Percentiles rank a stretch among this genome's conserved stretches.
These are phyloP conservation scores for Dalbergia oliveri DNA, from an alignment of 306 rosid genomes.

Conservation along the genomic window DNA sequence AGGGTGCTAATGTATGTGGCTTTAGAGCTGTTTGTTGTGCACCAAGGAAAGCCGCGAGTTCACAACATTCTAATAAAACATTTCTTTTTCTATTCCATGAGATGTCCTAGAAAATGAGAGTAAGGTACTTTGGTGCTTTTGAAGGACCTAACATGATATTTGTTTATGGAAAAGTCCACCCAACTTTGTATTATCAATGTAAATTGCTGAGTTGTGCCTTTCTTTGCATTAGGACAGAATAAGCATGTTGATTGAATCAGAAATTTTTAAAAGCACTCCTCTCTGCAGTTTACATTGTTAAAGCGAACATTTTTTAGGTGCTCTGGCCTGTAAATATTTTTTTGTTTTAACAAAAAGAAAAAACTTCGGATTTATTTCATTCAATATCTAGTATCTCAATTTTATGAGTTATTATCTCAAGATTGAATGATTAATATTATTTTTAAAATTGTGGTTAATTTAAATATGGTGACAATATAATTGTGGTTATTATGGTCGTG, in stretches of 20 bases:
- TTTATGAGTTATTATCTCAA: too few species aligned
- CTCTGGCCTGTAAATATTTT: too few species aligned
- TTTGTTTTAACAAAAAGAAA: too few species aligned
- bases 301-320: too few species aligned
- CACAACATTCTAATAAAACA: slow-evolving; percentile 13
- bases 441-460: too few species aligned
- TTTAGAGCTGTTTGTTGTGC: slow-evolving; percentile 41
- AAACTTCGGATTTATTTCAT: slow-evolving; percentile 18
- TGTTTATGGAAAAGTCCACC: slow-evolving; percentile 36
- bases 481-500: too few species aligned
- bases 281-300: background rate
- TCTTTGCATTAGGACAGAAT: slow-evolving; percentile 45
- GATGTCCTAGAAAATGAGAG: slow-evolving; percentile 17
- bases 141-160: slow-evolving; percentile 44
- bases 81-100: slow-evolving; percentile 40
- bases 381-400: too few species aligned
- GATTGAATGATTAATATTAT: too few species aligned
- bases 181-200: slow-evolving; percentile 45
- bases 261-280: slow-evolving; percentile 22
- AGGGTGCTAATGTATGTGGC: slow-evolving; percentile 12
- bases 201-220: slow-evolving; percentile 44
- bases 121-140: slow-evolving; percentile 51
- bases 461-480: too few species aligned
- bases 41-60: slow-evolving; percentile 41
- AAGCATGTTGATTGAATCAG: slow-evolving; percentile 39